These are phyloP conservation scores for Acacia confusa DNA, from an alignment of 306 rosid genomes.

Conservation along the genomic window DNA sequence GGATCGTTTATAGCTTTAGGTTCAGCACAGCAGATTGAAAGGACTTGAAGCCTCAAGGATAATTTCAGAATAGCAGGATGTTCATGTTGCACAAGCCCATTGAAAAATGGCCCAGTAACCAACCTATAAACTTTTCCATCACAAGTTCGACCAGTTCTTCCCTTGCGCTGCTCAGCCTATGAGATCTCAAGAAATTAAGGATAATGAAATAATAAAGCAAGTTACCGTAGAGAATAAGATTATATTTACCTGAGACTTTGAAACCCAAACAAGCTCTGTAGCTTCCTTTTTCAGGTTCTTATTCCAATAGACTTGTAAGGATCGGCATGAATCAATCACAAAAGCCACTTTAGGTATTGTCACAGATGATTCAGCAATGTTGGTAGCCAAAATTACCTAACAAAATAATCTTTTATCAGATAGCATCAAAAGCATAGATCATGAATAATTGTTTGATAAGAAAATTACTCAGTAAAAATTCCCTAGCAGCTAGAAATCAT, in stretches of 20 bases:
- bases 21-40: slow-evolving; percentile 67
- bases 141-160: slow-evolving; percentile 97
- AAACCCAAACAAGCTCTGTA: slow-evolving; percentile 78
- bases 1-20: slow-evolving; percentile 90
- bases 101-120: slow-evolving; percentile 67
- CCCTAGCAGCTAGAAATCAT: neutral
- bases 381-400: slow-evolving; percentile 91
- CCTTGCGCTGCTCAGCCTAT: slow-evolving; percentile 86
- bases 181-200: slow-evolving; percentile 31
- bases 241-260: slow-evolving; percentile 78
- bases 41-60: slow-evolving; percentile 83
- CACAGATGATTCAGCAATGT: slow-evolving; percentile 92
- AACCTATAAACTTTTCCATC: slow-evolving; percentile 85
- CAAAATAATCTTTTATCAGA: slow-evolving; percentile 21
- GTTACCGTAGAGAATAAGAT: slow-evolving; percentile 23
- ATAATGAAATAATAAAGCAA: slow-evolving; percentile 12
- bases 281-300: slow-evolving; percentile 52
- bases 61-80: slow-evolving; percentile 67
- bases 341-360: slow-evolving; percentile 91
- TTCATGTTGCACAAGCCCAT: slow-evolving; percentile 60
- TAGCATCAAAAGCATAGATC: slow-evolving; percentile 18
- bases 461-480: neutral
- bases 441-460: neutral
- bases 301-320: slow-evolving; percentile 85
- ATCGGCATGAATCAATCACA: slow-evolving; percentile 88